Evolutionary conservation across 1,284 basidiomycete species (phyloP), one percentile per base, ranked within the genome.

Genomic region (Puccinia coronata): DNA sequence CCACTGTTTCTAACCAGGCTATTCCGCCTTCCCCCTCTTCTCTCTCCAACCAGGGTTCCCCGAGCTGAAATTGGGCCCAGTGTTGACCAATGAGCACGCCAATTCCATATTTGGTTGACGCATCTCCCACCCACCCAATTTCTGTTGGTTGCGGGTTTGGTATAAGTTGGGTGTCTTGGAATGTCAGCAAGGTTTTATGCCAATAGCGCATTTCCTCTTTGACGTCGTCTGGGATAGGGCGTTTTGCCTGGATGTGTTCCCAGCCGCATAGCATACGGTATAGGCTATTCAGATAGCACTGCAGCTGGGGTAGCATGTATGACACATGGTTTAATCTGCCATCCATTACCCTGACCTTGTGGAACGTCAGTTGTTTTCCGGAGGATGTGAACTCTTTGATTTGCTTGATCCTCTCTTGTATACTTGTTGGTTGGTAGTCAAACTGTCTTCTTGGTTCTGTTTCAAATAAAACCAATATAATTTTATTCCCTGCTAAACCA

Each of bases 381-480:
- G 2, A 20, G 25, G 23, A 4, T 3, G 23, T 6, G 23, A 67
- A 43, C 8, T 1, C 4, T 14, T 61, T 31, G 14, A 67, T 2
- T 16, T 67, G 65, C 2, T n/a, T 28, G 36, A 74, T 18, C 53
- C 53, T 18, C 0, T 57, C 25, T 11, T 3, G 0, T 41, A 49
- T n/a, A 4, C n/a, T 74, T 74, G 1, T 41, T 36, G 0, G 1
- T 31, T n/a, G 72, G 72, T 11, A 74, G 53, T 1, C 72, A 1
- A 0, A 74, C 71, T n/a, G 71, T 55, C 1, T 36, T 55, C 2
- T 73, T n/a, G 4, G 1, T 20, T 20, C 43, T 34, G 41, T 74
- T 74, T 53, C 72, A 74, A 0, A 74, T 25, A 16, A 74, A 74
- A 0, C 53, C 72, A 5, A 73, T 36, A 36, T 6, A 55, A 2